Evolutionary conservation across 139 green algal genomes (phyloP).

Genomic region (Chlamydomonas sphaeroides): DNA sequence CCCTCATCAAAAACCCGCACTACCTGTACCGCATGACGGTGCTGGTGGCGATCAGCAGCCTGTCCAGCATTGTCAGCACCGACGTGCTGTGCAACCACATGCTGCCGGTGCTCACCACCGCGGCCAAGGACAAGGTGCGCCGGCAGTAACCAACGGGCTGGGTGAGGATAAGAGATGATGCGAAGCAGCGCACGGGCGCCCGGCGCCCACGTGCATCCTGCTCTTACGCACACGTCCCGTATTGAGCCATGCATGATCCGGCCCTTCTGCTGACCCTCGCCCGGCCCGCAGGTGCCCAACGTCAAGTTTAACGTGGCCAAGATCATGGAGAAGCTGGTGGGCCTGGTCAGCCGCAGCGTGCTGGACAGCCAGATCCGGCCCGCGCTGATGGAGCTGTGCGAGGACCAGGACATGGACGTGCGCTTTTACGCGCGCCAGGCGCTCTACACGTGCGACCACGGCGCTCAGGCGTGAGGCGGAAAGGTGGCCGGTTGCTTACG

Average conservation of each 20-base stretch:
- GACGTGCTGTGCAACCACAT: constrained; percentile 88
- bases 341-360: constrained; percentile 75
- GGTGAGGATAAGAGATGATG: not conserved
- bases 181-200: too few species aligned
- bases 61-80: constrained; percentile 82
- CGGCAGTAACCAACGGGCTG: too few species aligned
- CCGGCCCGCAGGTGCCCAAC: constrained; percentile 74
- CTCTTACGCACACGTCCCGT: too few species aligned
- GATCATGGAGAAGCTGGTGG: constrained; percentile 83
- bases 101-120: constrained; percentile 88
- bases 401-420: constrained; percentile 93
- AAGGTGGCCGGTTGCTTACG: too few species aligned
- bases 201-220: not conserved
- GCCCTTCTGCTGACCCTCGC: too few species aligned
- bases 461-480: not conserved
- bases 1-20: constrained; percentile 74
- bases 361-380: constrained; percentile 85
- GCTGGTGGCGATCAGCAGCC: constrained; percentile 79
- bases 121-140: constrained; percentile 75
- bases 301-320: constrained; percentile 96
- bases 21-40: constrained; percentile 98
- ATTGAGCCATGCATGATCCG: too few species aligned
- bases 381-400: constrained; percentile 82
- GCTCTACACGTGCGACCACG: constrained; percentile 63
- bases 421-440: constrained; percentile 88